A percentile compares a stretch with the other conserved stretches of the same genome.
These are phyloP conservation scores for Tetracladium maxilliforme DNA, from an alignment of 2,329 filamentous ascomycete genomes.

Conservation along the genomic window DNA sequence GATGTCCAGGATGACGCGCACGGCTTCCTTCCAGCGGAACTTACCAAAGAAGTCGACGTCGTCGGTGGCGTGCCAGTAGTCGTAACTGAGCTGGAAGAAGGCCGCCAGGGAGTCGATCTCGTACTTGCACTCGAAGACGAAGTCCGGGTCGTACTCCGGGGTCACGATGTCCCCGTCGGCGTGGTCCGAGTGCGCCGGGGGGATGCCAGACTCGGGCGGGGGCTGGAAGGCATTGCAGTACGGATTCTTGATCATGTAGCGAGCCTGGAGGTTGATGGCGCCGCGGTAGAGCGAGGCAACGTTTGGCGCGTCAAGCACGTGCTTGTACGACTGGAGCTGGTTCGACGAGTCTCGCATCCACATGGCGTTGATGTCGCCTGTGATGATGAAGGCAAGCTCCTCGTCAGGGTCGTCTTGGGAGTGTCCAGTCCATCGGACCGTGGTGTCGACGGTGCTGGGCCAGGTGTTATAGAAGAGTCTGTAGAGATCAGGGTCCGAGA, in stretches of 20 bases:
- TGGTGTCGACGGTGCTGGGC: slow-evolving; percentile 63
- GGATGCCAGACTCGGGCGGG: slow-evolving; percentile 57
- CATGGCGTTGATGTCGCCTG: slow-evolving; percentile 60
- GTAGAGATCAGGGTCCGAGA: slow-evolving; percentile 64
- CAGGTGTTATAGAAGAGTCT: slow-evolving; percentile 59
- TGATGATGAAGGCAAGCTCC: slow-evolving; percentile 47
- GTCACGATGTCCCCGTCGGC: slow-evolving; percentile 43
- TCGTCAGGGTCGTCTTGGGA: slow-evolving; percentile 41
- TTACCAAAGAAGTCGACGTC: slow-evolving; percentile 62
- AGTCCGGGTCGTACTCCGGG: slow-evolving; percentile 50
- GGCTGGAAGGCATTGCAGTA: slow-evolving; percentile 91
- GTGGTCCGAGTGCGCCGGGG: slow-evolving; percentile 43
- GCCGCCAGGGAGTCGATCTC: slow-evolving; percentile 83
- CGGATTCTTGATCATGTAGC: slow-evolving; percentile 53
- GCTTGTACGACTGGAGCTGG: slow-evolving; percentile 56
- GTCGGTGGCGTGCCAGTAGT: slow-evolving; percentile 62
- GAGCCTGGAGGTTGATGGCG: slow-evolving; percentile 55
- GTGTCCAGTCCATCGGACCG: slow-evolving; percentile 52
- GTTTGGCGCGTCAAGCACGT: slow-evolving; percentile 42
- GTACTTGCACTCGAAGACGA: slow-evolving; percentile 93
- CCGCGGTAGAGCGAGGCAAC: slow-evolving; percentile 55
- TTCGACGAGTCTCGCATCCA: slow-evolving; percentile 79
- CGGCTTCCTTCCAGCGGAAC: slow-evolving; percentile 56
- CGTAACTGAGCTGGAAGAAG: slow-evolving; percentile 67
- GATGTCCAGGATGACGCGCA: slow-evolving; percentile 54